Conservation (phyloP, 208 protist genomes). For the Blastocrithidia nonstop region DNA sequence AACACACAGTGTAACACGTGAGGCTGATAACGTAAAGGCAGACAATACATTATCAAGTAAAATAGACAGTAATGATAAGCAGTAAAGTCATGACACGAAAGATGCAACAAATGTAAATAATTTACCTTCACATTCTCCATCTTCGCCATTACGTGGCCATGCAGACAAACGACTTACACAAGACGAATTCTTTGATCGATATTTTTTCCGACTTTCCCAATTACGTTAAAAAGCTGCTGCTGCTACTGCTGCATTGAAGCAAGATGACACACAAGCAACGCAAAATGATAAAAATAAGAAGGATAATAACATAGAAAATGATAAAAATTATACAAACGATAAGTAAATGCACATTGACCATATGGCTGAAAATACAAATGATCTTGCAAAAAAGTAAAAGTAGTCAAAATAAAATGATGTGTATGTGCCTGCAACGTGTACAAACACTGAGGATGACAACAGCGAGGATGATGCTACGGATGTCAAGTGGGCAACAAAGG, state of each 20-base stretch:
- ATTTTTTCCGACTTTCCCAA: constrained; percentile 74
- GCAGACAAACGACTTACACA: no score
- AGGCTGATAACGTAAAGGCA: neutral
- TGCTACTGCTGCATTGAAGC: no score
- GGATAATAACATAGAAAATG: neutral
- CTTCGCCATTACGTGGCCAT: no score
- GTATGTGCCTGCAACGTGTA: no score
- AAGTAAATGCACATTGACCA: no score
- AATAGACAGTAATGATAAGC: no score
- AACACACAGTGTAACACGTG: neutral
- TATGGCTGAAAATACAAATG: no score
- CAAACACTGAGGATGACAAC: constrained; percentile 1
- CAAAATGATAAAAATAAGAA: constrained; percentile 1
- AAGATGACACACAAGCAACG: constrained; percentile 1
- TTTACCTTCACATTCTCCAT: no score
- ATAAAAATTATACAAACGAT: no score
- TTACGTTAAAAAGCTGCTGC: constrained; percentile 13
- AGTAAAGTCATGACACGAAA: no score
- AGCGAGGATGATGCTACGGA: constrained; percentile 1
- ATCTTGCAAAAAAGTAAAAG: no score
- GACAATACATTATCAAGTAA: neutral
- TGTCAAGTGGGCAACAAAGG: neutral
- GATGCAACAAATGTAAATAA: no score
- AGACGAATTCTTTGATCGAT: constrained; percentile 72
- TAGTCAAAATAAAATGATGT: neutral